Evolutionary conservation across 768 basidiomycete genomes (phyloP), one percentile per base, ranked within the genome.

Genomic region (Phlebiopsis flavidoalba): DNA sequence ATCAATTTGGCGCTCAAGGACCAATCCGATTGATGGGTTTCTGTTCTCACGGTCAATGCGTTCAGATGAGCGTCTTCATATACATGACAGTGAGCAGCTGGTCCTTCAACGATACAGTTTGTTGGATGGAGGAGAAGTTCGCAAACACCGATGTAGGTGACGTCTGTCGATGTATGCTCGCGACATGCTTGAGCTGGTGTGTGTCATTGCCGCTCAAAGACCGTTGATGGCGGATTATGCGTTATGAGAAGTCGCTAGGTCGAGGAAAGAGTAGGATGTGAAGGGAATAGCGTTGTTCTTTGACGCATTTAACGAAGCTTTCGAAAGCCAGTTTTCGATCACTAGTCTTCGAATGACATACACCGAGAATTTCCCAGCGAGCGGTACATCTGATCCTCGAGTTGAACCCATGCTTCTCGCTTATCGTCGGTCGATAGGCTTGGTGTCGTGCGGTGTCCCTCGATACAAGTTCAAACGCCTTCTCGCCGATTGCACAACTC

Each of bases 281-380:
- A 82, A 87, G 0, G 88, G 86, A 65, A 85, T n/a, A 89, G 2
- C n/a, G n/a, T n/a, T n/a, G 77, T 68, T 35, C n/a, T n/a, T 67
- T 73, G 59, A 89, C 74, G 54, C 82, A 78, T 45, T 81, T 72
- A 33, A 77, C 65, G 60, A 86, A 85, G 1, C 84, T 79, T 8
- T 83, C 76, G 59, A 82, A 84, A 14, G 89, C 85, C 59, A 91
- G 94, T 80, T 82, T 83, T 21, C 88, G 80, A 64, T 96, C 89
- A 0, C 87, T 88, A 26, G 85, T 85, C 71, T 91, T 94, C 31
- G 82, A 79, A 67, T 84, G 86, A 69, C 91, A 93, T 4, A 88
- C 83, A 0, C 83, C 93, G 24, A 95, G 75, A 33, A 96, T 71
- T 73, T 97, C 93, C 82, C 87, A 95, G 50, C 93, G 76, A n/a